These are phyloP conservation scores for Pascua guehoae DNA, from an alignment of 1,284 basidiomycete species.

Conservation along the genomic window DNA sequence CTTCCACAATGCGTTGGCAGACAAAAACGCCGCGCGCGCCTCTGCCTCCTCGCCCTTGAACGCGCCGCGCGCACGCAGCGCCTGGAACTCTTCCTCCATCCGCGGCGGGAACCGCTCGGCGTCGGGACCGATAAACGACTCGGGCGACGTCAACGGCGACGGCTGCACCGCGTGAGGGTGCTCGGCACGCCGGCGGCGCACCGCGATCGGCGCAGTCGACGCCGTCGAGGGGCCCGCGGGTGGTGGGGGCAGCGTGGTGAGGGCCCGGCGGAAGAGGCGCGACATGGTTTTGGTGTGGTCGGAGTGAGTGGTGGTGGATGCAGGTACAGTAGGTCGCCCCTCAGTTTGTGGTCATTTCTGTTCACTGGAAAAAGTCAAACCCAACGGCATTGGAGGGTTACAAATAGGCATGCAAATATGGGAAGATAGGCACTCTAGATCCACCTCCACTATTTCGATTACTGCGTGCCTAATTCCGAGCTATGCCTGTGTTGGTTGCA, in stretches of 20 bases:
- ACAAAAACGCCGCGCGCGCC: slow-evolving; percentile 37
- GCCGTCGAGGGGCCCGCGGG: slow-evolving; percentile 16
- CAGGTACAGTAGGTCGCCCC: too few species aligned
- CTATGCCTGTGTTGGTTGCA: too few species aligned
- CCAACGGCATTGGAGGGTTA: neutral
- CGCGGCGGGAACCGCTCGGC: slow-evolving; percentile 26
- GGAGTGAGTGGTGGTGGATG: neutral
- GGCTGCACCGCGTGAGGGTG: slow-evolving; percentile 12
- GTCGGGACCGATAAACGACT: slow-evolving; percentile 12
- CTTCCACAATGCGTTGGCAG: slow-evolving; percentile 33
- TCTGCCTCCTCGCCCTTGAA: slow-evolving; percentile 30
- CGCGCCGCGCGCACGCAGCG: slow-evolving; percentile 25
- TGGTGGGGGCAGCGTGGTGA: slow-evolving; percentile 17
- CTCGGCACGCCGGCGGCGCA: slow-evolving; percentile 31
- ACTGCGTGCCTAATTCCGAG: too few species aligned
- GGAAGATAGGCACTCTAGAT: too few species aligned
- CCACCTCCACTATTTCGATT: too few species aligned
- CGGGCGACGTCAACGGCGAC: slow-evolving; percentile 24
- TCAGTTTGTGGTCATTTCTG: neutral
- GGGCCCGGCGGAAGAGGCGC: slow-evolving; percentile 33
- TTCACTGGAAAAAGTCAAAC: slow-evolving; percentile 15
- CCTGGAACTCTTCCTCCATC: slow-evolving; percentile 41
- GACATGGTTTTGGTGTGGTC: slow-evolving; percentile 30
- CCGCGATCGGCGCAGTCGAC: slow-evolving; percentile 32
- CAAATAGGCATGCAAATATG: too few species aligned